Evolutionary conservation across 176 grass and related monocot species (phyloP).

Genomic region (Neostapfia colusana): DNA sequence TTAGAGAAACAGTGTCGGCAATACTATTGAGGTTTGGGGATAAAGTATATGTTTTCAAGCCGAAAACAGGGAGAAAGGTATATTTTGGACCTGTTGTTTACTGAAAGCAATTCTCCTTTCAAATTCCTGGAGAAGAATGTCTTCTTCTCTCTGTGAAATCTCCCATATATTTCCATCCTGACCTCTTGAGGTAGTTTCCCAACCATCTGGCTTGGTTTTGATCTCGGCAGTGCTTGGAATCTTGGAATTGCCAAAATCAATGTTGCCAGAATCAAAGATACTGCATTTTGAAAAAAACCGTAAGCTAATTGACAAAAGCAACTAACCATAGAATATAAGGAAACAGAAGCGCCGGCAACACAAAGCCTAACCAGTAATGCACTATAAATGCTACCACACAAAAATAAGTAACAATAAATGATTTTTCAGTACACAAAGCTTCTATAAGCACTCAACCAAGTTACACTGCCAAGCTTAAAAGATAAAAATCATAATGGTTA

Average conservation of each 20-base stretch:
- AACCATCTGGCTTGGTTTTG: conserved; percentile 88
- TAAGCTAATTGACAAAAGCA: conserved; percentile 23
- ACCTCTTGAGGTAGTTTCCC: conserved; percentile 80
- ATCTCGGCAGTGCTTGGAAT: conserved; percentile 66
- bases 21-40: neutral
- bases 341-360: neutral
- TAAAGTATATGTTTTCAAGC: neutral
- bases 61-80: neutral
- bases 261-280: conserved; percentile 85
- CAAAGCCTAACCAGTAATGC: neutral
- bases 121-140: conserved; percentile 97
- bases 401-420: neutral
- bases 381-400: neutral
- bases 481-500: neutral
- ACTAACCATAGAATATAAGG: neutral
- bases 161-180: conserved; percentile 91
- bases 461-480: neutral
- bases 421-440: no score
- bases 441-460: neutral
- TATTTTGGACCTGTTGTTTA: conserved; percentile 68
- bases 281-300: conserved; percentile 40
- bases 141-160: conserved; percentile 87
- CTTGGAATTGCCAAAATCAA: conserved; percentile 59
- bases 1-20: neutral
- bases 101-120: conserved; percentile 91